A percentile compares a stretch with the other conserved stretches of the same genome.
Conservation (phyloP, 2,329 filamentous ascomycete genomes). For the Neonectria coccinea region DNA sequence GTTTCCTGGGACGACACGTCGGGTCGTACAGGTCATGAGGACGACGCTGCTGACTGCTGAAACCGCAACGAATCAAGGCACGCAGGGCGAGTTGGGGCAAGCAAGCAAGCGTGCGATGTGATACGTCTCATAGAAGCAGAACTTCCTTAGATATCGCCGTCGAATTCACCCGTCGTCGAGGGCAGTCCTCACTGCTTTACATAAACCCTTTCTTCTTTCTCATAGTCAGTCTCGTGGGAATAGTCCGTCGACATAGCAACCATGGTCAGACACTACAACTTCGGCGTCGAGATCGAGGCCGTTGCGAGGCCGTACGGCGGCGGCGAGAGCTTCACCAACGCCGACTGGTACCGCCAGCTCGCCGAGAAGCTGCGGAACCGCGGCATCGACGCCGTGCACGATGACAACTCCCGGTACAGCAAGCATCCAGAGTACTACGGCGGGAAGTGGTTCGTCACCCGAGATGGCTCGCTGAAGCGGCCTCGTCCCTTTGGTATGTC, state of each 20-base stretch:
- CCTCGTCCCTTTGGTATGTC: conserved; percentile 51
- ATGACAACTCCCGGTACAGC: conserved; percentile 54
- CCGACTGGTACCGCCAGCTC: conserved; percentile 56
- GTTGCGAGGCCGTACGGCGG: conserved; percentile 53
- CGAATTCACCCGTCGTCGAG: neutral
- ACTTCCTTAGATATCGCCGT: conserved; percentile 7
- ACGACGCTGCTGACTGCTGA: conserved; percentile 2
- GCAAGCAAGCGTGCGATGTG: conserved; percentile 4
- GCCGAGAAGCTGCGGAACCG: conserved; percentile 54
- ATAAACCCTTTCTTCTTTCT: neutral
- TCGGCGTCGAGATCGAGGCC: conserved; percentile 55
- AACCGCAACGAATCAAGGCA: conserved; percentile 14
- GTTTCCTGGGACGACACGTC: conserved; percentile 14
- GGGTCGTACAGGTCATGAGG: conserved; percentile 16
- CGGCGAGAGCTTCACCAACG: conserved; percentile 52
- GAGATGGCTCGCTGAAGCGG: conserved; percentile 55
- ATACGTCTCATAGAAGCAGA: conserved; percentile 12
- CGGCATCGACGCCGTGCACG: conserved; percentile 52
- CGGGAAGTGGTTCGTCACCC: conserved; percentile 57
- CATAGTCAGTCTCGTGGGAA: too few species aligned
- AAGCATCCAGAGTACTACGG: conserved; percentile 57
- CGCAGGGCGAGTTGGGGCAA: neutral
- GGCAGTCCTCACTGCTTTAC: neutral
- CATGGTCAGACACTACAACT: conserved; percentile 54
- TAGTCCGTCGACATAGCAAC: neutral